Conservation (phyloP, 1,284 basidiomycete species). For the Pterulicium gracile region DNA sequence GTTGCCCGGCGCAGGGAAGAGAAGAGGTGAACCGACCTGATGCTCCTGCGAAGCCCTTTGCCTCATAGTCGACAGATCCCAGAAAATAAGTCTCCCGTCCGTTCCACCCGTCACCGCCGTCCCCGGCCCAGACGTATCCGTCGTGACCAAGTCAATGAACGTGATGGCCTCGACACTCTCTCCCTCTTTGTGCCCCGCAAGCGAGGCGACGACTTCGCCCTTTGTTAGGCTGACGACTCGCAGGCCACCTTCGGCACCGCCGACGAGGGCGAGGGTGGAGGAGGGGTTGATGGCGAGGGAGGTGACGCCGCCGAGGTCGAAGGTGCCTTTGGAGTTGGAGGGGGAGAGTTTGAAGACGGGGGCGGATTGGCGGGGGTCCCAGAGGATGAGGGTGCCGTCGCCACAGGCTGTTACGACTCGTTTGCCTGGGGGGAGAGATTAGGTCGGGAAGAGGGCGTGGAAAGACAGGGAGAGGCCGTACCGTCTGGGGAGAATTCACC, state of each 20-base stretch:
- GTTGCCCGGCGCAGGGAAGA: too few species aligned
- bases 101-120: conserved; percentile 85
- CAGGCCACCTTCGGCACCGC: conserved; percentile 75
- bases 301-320: conserved; percentile 75
- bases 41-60: conserved; percentile 74
- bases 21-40: conserved; percentile 45
- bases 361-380: conserved; percentile 78
- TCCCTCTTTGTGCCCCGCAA: conserved; percentile 80
- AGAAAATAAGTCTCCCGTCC: conserved; percentile 89
- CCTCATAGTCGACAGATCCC: conserved; percentile 84
- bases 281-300: conserved; percentile 77
- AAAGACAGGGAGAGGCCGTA: conserved; percentile 16
- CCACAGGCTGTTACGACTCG: conserved; percentile 81
- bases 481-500: conserved; percentile 92
- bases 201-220: conserved; percentile 71
- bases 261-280: conserved; percentile 82
- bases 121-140: conserved; percentile 43
- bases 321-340: conserved; percentile 53
- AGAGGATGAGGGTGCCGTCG: conserved; percentile 79
- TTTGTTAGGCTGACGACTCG: conserved; percentile 81
- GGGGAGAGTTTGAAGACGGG: conserved; percentile 76
- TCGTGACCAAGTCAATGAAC: conserved; percentile 70
- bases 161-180: conserved; percentile 87
- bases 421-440: conserved; percentile 45
- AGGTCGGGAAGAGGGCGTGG: conserved; percentile 7